These are phyloP conservation scores for Leishmania major DNA, from an alignment of 208 protist genomes.

Conservation along the genomic window DNA sequence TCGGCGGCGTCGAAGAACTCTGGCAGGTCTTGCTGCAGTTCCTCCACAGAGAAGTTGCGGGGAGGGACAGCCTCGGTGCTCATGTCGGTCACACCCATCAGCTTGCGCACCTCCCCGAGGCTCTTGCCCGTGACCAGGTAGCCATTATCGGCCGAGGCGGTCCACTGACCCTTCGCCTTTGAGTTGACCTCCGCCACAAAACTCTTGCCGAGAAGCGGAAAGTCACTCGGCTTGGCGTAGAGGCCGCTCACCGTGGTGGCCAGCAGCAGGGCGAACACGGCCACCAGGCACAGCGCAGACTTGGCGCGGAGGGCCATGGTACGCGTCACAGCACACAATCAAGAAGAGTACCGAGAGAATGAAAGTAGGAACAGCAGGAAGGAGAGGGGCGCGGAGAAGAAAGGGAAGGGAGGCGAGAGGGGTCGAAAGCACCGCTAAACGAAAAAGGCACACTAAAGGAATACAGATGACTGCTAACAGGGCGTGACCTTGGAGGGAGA, in stretches of 20 bases:
- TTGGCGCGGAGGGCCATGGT: constrained; percentile 26
- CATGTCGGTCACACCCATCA: constrained; percentile 52
- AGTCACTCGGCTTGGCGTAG: constrained; percentile 12
- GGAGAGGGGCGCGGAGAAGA: background rate
- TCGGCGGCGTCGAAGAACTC: constrained; percentile 63
- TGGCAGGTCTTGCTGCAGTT: constrained; percentile 44
- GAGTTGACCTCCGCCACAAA: constrained; percentile 45
- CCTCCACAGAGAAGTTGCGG: constrained; percentile 53
- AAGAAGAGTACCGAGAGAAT: background rate
- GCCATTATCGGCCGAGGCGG: constrained; percentile 50
- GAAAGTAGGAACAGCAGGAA: constrained; percentile 9
- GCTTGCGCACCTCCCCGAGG: constrained; percentile 34
- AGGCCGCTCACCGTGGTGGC: constrained; percentile 30
- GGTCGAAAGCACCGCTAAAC: background rate
- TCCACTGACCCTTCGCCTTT: constrained; percentile 59
- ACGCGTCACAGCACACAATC: background rate
- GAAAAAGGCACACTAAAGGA: background rate
- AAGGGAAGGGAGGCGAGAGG: background rate
- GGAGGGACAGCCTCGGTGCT: constrained; percentile 30
- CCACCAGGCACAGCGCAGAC: constrained; percentile 19
- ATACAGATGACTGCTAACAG: background rate
- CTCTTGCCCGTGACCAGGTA: constrained; percentile 40
- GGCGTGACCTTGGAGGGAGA: background rate
- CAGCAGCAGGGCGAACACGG: constrained; percentile 30
- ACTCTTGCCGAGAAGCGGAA: constrained; percentile 25